Evolutionary conservation across 495 filamentous ascomycete genomes (phyloP).

Genomic region (Cudoniella acicularis): DNA sequence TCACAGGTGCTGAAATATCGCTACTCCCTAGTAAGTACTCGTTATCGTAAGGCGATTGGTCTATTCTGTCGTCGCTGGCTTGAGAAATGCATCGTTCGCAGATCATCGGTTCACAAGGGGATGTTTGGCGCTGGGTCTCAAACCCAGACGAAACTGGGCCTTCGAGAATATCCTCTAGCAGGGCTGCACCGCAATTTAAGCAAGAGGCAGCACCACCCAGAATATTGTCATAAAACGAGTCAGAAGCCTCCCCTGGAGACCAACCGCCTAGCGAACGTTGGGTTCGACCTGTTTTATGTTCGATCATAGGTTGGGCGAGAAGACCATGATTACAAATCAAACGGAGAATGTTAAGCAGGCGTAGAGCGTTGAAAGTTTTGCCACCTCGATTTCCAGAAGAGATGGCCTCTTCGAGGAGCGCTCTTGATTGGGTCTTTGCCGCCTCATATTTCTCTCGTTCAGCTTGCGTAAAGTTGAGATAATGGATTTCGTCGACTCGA

Average conservation of each 20-base stretch:
- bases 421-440: slow-evolving; percentile 1
- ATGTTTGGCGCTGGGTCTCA: neutral
- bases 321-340: slow-evolving; percentile 12
- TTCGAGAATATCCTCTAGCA: neutral
- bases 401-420: slow-evolving; percentile 9
- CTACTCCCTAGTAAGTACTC: neutral
- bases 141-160: neutral
- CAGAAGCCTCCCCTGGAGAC: neutral
- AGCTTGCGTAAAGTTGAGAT: slow-evolving; percentile 6
- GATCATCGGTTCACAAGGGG: neutral
- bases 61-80: neutral
- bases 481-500: slow-evolving; percentile 10
- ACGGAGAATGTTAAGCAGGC: slow-evolving; percentile 6
- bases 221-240: neutral
- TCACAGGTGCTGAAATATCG: neutral
- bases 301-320: neutral
- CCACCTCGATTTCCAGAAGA: slow-evolving; percentile 10
- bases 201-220: neutral
- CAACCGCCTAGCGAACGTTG: no score
- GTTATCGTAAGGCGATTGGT: neutral
- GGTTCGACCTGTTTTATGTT: neutral
- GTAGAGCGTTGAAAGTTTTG: slow-evolving; percentile 12
- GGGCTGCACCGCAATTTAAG: neutral
- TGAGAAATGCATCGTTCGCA: neutral
- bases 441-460: slow-evolving; percentile 11